phyloP scores from a whole-genome alignment of 2,329 filamentous ascomycete species.

The Cladorrhinum sp. region DNA sequence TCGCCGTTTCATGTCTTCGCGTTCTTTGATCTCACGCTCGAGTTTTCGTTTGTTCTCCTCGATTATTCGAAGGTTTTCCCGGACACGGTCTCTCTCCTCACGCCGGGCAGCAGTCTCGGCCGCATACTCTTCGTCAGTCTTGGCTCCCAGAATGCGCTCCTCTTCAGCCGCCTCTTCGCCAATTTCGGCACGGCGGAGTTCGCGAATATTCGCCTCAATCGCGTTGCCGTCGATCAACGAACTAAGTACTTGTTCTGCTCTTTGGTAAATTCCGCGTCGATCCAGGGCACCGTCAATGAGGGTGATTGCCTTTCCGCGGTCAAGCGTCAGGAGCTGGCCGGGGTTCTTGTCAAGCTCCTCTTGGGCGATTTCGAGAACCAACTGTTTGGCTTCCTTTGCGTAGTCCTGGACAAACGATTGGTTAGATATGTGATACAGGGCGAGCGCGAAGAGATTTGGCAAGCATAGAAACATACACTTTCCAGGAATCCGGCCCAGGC shows the following conservation, averaged over 20 bases:
- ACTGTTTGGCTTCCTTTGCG: constrained; percentile 62
- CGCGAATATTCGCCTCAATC: constrained; percentile 68
- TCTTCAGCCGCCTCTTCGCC: constrained; percentile 65
- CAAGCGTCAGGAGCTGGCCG: constrained; percentile 66
- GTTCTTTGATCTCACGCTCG: constrained; percentile 53
- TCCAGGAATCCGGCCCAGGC: constrained; percentile 72
- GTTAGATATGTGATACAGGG: background rate
- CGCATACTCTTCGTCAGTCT: constrained; percentile 72
- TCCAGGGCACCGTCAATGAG: constrained; percentile 77
- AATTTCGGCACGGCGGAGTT: constrained; percentile 64
- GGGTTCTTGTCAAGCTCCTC: constrained; percentile 74
- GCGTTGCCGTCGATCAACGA: constrained; percentile 64
- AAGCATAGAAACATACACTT: constrained; percentile 52
- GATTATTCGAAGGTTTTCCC: constrained; percentile 57
- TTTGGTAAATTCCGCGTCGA: constrained; percentile 71
- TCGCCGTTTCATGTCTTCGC: constrained; percentile 37
- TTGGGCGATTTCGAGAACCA: constrained; percentile 67
- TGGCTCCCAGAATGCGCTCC: constrained; percentile 63
- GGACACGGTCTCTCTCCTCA: constrained; percentile 58
- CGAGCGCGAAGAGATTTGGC: background rate
- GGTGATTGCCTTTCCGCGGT: constrained; percentile 69
- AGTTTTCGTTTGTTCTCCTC: constrained; percentile 61
- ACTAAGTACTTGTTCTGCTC: constrained; percentile 65
- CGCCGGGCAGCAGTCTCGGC: constrained; percentile 61
- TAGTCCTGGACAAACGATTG: constrained; percentile 53